phyloP scores from a whole-genome alignment of 371 early-diverging fungal species.

The Mycotypha africana region DNA sequence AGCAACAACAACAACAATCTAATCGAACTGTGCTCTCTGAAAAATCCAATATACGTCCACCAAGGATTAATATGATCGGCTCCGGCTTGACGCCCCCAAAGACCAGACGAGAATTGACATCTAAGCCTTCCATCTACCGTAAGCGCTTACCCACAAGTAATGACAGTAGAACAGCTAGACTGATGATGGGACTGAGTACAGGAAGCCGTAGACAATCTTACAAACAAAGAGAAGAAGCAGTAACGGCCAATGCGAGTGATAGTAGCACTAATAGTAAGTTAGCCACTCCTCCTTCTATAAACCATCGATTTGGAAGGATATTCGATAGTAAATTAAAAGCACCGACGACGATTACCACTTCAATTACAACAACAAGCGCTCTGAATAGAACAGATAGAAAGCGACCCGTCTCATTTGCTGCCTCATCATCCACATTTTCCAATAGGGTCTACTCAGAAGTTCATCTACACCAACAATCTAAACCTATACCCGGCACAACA shows the following conservation, averaged over 20 bases:
- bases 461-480: background rate
- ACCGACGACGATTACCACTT: too few species aligned
- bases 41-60: too few species aligned
- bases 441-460: too few species aligned
- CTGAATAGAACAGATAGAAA: background rate
- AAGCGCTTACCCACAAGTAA: slow-evolving; percentile 26
- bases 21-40: too few species aligned
- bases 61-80: too few species aligned
- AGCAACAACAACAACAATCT: too few species aligned
- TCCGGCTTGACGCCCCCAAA: too few species aligned
- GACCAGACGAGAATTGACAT: slow-evolving; percentile 1
- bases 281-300: slow-evolving; percentile 5
- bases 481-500: background rate
- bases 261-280: background rate
- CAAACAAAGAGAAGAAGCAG: slow-evolving; percentile 8
- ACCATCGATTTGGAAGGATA: slow-evolving; percentile 5
- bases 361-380: too few species aligned
- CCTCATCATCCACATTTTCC: background rate
- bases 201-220: slow-evolving; percentile 21
- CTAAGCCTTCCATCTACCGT: slow-evolving; percentile 25
- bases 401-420: background rate
- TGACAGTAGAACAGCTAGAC: slow-evolving; percentile 34
- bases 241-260: background rate
- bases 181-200: slow-evolving; percentile 42
- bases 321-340: too few species aligned